phyloP scores from a whole-genome alignment of 345 rosid genomes.

The Raphanus raphanistrum region DNA sequence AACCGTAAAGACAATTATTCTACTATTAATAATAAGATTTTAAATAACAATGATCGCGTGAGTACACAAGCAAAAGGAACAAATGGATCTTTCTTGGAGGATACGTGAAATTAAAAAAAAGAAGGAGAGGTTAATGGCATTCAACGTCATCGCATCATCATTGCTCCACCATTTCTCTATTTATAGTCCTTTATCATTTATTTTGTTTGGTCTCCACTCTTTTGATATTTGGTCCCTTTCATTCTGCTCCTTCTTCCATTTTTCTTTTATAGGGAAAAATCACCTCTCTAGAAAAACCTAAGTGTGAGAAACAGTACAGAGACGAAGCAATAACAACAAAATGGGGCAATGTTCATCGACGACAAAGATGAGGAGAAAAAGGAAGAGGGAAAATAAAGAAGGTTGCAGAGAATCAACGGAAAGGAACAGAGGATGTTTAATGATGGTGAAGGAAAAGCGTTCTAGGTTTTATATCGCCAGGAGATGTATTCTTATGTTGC shows the following conservation, averaged over 20 bases:
- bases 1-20: not conserved
- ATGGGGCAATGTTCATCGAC: slow-evolving; percentile 43
- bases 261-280: not conserved
- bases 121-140: slow-evolving; percentile 11
- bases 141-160: slow-evolving; percentile 39
- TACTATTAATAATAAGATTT: too few relatives aligned
- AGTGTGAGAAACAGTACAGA: slow-evolving; percentile 5
- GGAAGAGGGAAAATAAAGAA: slow-evolving; percentile 2
- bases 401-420: slow-evolving; percentile 14
- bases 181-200: slow-evolving; percentile 20
- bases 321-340: not conserved
- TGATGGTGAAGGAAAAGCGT: slow-evolving; percentile 47
- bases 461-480: slow-evolving; percentile 56
- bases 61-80: slow-evolving; percentile 25
- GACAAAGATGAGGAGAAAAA: slow-evolving; percentile 21
- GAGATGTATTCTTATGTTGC: slow-evolving; percentile 55
- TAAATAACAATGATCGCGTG: slow-evolving; percentile 6
- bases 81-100: slow-evolving; percentile 9
- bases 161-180: slow-evolving; percentile 40
- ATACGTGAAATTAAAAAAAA: slow-evolving; percentile 14
- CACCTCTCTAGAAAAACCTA: not conserved
- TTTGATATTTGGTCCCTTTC: slow-evolving; percentile 25
- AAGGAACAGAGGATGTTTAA: slow-evolving; percentile 36
- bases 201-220: slow-evolving; percentile 13
- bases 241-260: slow-evolving; percentile 12